Base-by-base conservation (phyloP, 73 alveolate genomes). In the Paramecium tetraurelia region DNA sequence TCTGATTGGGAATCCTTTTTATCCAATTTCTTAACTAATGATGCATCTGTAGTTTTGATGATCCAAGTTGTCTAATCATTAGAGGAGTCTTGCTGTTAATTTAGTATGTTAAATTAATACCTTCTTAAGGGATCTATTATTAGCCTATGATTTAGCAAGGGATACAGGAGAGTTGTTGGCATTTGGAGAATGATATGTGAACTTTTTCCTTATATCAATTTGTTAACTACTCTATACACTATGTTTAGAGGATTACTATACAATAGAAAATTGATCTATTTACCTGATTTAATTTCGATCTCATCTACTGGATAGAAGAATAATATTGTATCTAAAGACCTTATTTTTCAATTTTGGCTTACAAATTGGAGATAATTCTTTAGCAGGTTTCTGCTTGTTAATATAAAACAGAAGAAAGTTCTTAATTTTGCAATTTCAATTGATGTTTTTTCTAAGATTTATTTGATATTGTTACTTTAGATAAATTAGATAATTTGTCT, bases 301-400 rank as follows among this genome's bases (percentile, higher is more conserved):
- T 63, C 84, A 63, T 63, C n/a, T 31, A 63, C 31, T 63, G 10
- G 1, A 63, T 14, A 63, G 84, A 63, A 31, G 41, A 14, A 63
- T 31, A 63, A 63, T 63, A 63, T 31, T 33, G 2, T 27, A 63
- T 27, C 27, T 27, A 31, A 27, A 63, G 48, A 7, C 11, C 21
- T 63, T 63, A 14, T 63, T 63, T 63, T 24, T 63, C 84, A 63
- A 63, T 24, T 33, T 63, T 63, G 0, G 50, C 84, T 27, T 63
- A 6, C 0, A 63, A 63, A 63, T 33, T 63, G 14, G 84, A 63
- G 11, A 63, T 63, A 14, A 63, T 63, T 63, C 46, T 63, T 63
- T 63, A 63, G n/a, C 84, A 63, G 24, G 84, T 63, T 63, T 63
- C 84, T 11, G 84, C 84, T 63, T 63, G 24, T 63, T 63, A 27